These are phyloP conservation scores for Xylaria sp. DNA, from an alignment of 2,329 filamentous ascomycete species.

Conservation along the genomic window DNA sequence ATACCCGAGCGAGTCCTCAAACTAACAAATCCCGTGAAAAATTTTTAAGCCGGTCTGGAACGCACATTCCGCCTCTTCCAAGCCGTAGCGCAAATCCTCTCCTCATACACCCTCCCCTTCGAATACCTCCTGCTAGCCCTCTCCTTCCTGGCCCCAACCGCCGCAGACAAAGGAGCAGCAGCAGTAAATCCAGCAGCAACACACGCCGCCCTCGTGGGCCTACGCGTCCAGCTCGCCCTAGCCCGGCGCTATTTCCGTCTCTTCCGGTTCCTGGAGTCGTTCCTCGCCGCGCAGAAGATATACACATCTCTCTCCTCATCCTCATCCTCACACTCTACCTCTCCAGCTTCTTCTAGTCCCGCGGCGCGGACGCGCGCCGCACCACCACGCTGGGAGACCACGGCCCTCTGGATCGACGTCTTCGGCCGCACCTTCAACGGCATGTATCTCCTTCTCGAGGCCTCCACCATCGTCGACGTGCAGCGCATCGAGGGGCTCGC, in stretches of 20 bases:
- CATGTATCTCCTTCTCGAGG: conserved; percentile 73
- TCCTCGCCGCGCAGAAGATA: conserved; percentile 61
- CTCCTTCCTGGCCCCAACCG: conserved; percentile 19
- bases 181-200: conserved; percentile 43
- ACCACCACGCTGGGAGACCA: not conserved
- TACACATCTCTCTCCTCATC: conserved; percentile 48
- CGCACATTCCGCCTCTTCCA: conserved; percentile 70
- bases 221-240: conserved; percentile 59
- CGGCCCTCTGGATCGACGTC: conserved; percentile 62
- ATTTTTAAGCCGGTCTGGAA: conserved; percentile 66
- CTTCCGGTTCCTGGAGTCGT: conserved; percentile 74
- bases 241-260: conserved; percentile 73
- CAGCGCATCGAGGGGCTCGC: conserved; percentile 57
- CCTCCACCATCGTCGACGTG: conserved; percentile 68
- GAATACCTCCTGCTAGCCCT: conserved; percentile 49
- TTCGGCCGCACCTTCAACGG: conserved; percentile 70
- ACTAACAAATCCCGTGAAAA: not conserved
- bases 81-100: conserved; percentile 60
- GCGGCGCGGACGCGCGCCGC: too few relatives aligned
- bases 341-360: not conserved
- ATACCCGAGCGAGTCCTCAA: not conserved
- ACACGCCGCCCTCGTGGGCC: conserved; percentile 47
- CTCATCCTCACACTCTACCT: conserved; percentile 26
- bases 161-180: not conserved
- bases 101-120: conserved; percentile 57